A percentile compares a stretch with the other conserved stretches of the same genome.
Conservation (phyloP, 2,329 filamentous ascomycete species). For the Clarireedia homoeocarpa region DNA sequence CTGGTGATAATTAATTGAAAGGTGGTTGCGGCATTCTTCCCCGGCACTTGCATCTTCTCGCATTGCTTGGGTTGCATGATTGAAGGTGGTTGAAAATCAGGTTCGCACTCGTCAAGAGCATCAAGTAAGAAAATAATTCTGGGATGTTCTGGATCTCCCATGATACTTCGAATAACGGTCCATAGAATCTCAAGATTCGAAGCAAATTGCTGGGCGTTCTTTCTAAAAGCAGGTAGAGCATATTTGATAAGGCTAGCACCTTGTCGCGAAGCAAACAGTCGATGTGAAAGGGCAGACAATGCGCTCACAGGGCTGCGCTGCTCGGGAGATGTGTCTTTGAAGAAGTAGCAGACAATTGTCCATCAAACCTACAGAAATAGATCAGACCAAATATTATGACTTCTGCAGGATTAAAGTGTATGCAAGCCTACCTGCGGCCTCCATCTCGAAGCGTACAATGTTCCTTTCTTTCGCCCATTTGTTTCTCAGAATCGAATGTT, state of each 20-base stretch:
- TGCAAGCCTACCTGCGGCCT: constrained; percentile 7
- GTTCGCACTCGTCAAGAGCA: constrained; percentile 7
- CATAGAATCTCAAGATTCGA: constrained; percentile 1
- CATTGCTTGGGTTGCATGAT: not conserved
- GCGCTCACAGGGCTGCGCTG: constrained; percentile 5
- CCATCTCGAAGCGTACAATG: constrained; percentile 9
- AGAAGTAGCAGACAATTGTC: constrained; percentile 10
- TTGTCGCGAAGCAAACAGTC: constrained; percentile 1
- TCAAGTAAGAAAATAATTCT: constrained; percentile 5
- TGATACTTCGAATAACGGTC: not conserved
- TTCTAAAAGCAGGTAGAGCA: not conserved
- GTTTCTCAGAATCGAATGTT: constrained; percentile 4
- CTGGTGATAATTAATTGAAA: constrained; percentile 5
- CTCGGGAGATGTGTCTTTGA: constrained; percentile 4
- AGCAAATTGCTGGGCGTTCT: not conserved
- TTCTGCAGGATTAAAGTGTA: not conserved
- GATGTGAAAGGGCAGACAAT: constrained; percentile 4
- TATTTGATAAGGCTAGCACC: not conserved
- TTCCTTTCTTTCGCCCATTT: constrained; percentile 1
- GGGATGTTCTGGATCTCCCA: not conserved
- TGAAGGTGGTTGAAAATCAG: not conserved
- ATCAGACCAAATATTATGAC: not conserved
- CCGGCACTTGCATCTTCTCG: not conserved
- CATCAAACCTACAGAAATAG: constrained; percentile 2
- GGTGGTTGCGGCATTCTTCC: not conserved